phyloP scores from a whole-genome alignment of 2,329 filamentous ascomycete genomes.

The Penicillium sclerotiorum region DNA sequence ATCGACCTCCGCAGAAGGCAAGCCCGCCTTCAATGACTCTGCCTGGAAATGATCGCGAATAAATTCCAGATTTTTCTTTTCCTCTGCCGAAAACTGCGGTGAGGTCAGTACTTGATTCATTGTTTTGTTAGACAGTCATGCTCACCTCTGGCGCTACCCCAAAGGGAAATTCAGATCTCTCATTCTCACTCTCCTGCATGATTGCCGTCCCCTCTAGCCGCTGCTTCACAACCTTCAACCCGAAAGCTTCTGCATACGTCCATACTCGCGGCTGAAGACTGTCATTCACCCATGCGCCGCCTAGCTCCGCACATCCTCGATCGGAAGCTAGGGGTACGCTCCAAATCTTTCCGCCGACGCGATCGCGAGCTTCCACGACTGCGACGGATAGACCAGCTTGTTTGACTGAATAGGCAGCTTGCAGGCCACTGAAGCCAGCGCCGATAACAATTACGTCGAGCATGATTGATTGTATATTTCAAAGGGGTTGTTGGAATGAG shows the following conservation, averaged over 20 bases:
- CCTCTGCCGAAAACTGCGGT: constrained; percentile 19
- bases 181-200: constrained; percentile 44
- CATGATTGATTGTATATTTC: too few relatives aligned
- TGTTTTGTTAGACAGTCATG: not conserved
- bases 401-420: constrained; percentile 35
- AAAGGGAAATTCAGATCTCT: constrained; percentile 35
- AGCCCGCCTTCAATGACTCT: constrained; percentile 45
- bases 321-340: constrained; percentile 17
- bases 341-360: constrained; percentile 48
- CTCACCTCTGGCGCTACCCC: not conserved
- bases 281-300: constrained; percentile 64
- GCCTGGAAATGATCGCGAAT: constrained; percentile 43
- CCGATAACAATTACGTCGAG: constrained; percentile 43
- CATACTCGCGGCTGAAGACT: constrained; percentile 53
- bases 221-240: constrained; percentile 52
- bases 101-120: not conserved
- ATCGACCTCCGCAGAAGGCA: constrained; percentile 35
- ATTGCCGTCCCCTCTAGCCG: constrained; percentile 50
- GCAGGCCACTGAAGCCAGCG: constrained; percentile 43
- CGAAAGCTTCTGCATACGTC: constrained; percentile 32
- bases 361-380: constrained; percentile 47
- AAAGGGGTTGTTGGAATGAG: too few relatives aligned
- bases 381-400: constrained; percentile 35
- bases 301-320: constrained; percentile 49
- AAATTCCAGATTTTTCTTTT: constrained; percentile 29